Conservation (phyloP, 352 stramenopile species). For the Globisporangium recalcitrans region DNA sequence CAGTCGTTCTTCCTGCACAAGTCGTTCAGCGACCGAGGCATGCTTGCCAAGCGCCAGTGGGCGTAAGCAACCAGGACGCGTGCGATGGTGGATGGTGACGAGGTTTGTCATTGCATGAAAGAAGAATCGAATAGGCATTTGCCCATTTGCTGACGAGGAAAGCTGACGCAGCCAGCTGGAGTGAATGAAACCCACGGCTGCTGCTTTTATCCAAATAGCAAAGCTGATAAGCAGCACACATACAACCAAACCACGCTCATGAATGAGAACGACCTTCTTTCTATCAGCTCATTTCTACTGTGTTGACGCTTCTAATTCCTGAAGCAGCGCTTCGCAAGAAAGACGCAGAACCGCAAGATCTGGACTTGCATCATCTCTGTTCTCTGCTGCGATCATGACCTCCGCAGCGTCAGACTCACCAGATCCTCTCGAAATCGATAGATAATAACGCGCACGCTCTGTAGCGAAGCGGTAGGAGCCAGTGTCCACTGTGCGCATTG, state of each 20-base stretch:
- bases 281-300: not conserved
- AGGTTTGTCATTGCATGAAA: not conserved
- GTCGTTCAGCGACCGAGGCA: conserved; percentile 79
- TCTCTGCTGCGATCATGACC: conserved; percentile 1
- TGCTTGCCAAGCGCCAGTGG: conserved; percentile 67
- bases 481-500: conserved; percentile 34
- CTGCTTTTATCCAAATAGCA: conserved; percentile 5
- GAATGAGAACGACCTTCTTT: not conserved
- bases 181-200: conserved; percentile 1
- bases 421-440: conserved; percentile 21
- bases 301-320: conserved; percentile 7
- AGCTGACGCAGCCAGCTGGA: not conserved
- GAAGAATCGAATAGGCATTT: not conserved
- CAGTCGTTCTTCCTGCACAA: conserved; percentile 82
- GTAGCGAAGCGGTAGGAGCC: conserved; percentile 46
- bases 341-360: not conserved
- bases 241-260: not conserved
- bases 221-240: not conserved
- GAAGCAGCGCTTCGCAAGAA: conserved; percentile 6
- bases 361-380: not conserved
- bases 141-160: too few species aligned
- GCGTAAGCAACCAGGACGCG: conserved; percentile 22
- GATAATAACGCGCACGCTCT: conserved; percentile 29
- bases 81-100: not conserved
- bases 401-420: not conserved